Evolutionary conservation across 2,329 filamentous ascomycete species (phyloP), one percentile per base, ranked within the genome.

Genomic region (Neoarthrinium moseri): DNA sequence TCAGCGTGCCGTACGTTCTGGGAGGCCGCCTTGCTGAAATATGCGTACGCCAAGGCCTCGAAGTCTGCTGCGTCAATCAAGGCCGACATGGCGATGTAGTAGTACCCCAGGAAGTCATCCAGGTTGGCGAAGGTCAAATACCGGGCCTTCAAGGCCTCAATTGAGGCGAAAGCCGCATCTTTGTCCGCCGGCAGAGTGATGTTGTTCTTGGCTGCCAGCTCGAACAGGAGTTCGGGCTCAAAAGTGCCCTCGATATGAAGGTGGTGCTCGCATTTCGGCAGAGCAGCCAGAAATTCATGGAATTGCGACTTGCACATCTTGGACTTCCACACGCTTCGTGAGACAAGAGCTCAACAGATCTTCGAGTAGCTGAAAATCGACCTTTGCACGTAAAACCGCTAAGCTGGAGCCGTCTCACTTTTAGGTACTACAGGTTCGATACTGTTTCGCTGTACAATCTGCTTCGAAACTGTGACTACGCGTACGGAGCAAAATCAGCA

Each of bases 261-360:
- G 67, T 91, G 88, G 60, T 91, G 87, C 64, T 92, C 88, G 67
- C 84, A 88, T 72, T 91, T 91, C 52, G 87, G 87, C 23, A 91
- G 77, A 24, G 75, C 75, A 42, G 70, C 66, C 29, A 91, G 74
- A 61, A 89, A 82, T 33, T 71, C 63, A 66, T 83, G 81, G 42
- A 81, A 65, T 12, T 67, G 56, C 27, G 70, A 68, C 56, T 78
- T 69, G 64, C 80, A 84, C 80, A 84, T 85, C 45, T 40, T 50
- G 47, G 20, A 11, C 26, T 5, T 41, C 18, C 20, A 8, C 11
- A 29, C 15, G 17, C 4, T 13, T 41, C 21, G 30, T 30, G n/a
- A n/a, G n/a, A n/a, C 26, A n/a, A 29, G n/a, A 8, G 26, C 8
- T n/a, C 8, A n/a, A 29, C 8, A 29, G 8, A 29, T 29, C 26